Percentiles rank a stretch among this genome's conserved stretches.
Evolutionary conservation across 345 rosid genomes (phyloP).

Genomic region (Mallotus nudiflorus): DNA sequence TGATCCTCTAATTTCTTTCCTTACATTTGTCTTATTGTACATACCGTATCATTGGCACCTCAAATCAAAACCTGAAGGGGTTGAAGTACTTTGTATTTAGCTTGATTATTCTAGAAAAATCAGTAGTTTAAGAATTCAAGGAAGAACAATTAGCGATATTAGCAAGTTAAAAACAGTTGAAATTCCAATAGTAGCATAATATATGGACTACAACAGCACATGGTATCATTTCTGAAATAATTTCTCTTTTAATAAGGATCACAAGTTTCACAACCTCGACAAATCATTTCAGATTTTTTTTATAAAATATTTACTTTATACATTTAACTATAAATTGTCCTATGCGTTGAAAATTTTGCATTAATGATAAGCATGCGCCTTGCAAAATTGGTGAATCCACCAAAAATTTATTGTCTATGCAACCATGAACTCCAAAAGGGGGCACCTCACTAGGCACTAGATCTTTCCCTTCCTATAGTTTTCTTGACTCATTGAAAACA

Average conservation of each 20-base stretch:
- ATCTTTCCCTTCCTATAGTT: not conserved
- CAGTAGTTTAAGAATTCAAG: not conserved
- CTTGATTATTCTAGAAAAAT: not conserved
- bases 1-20: not conserved
- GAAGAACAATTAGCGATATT: not conserved
- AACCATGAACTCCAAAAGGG: not conserved
- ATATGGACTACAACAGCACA: not conserved
- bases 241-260: not conserved
- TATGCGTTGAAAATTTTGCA: too few species aligned
- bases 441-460: slow-evolving; percentile 13
- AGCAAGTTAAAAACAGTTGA: not conserved
- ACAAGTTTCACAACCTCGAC: too few species aligned
- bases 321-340: too few species aligned
- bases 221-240: slow-evolving; percentile 10
- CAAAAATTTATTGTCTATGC: too few species aligned
- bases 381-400: too few species aligned
- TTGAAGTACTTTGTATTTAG: too few species aligned
- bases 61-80: too few species aligned
- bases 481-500: not conserved
- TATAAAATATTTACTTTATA: too few species aligned
- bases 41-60: not conserved
- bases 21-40: not conserved
- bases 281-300: too few species aligned
- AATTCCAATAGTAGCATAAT: not conserved
- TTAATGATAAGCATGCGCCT: too few species aligned